Conservation (phyloP, 169 alveolate species). For the Plasmodium chabaudi region DNA sequence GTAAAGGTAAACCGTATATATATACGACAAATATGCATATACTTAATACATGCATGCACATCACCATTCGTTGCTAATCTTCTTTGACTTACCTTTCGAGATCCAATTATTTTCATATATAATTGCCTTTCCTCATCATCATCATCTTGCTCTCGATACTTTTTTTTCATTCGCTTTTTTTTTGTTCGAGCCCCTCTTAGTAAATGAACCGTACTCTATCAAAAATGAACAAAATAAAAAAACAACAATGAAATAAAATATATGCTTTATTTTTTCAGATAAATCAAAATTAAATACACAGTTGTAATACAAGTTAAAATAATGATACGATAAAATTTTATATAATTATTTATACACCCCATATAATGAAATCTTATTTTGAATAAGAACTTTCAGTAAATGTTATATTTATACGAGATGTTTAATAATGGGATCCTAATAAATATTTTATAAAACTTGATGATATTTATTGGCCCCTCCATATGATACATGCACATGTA, state of each 20-base stretch:
- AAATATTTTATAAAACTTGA: no score
- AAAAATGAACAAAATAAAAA: no score
- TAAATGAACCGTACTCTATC: constrained; percentile 39
- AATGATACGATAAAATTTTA: no score
- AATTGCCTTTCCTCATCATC: constrained; percentile 60
- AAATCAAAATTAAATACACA: not conserved
- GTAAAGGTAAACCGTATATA: not conserved
- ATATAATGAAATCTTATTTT: no score
- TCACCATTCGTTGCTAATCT: not conserved
- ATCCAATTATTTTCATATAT: constrained; percentile 70
- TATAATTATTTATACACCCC: no score
- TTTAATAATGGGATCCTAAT: no score
- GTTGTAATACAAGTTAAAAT: no score
- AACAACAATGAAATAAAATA: not conserved
- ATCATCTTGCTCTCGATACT: constrained; percentile 46
- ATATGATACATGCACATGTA: no score
- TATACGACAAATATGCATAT: not conserved
- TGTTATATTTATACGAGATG: no score
- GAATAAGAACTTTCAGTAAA: no score
- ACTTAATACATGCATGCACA: not conserved
- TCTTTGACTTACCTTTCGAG: constrained; percentile 19
- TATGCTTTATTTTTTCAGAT: constrained; percentile 1
- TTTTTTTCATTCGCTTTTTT: constrained; percentile 60
- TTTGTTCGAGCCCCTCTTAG: constrained; percentile 67
- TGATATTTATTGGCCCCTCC: no score